Base-by-base conservation (phyloP, 345 rosid species). In the Carallia brachiata region DNA sequence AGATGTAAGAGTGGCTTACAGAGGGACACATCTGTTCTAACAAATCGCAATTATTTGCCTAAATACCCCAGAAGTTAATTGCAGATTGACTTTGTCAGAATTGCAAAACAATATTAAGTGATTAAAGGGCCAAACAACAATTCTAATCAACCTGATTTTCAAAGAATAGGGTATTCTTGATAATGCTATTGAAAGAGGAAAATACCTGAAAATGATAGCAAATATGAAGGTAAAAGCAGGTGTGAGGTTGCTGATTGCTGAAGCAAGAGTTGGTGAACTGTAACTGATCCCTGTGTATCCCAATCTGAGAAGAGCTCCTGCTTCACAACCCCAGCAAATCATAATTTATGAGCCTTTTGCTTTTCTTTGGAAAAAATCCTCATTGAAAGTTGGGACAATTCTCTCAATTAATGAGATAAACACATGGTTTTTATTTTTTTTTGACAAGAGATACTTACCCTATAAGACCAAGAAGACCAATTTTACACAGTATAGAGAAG, bases 381-480 rank as follows among this genome's bases (percentile, higher is more conserved):
- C 23, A 23, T 23, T 23, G 23, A 23, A 23, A 23, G 23, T 23
- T 23, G 8, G 3, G 56, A 2, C 27, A 18, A 52, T 16, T 52
- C 6, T 2, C 56, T 15, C 19, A 52, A 18, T 12, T 6, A 15
- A 5, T 7, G 18, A n/a, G 16, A n/a, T 16, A 52, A 52, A 52
- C 56, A n/a, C 56, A 52, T 2, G 6, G 19, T 23, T 52, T 52
- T 23, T 23, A 23, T 52, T 12, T 52, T 5, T 16, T 7, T 52
- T 7, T n/a, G 56, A 16, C 23, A 52, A 52, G 56, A 6, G 5
- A 52, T 52, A 37, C 12, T 66, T 85, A 91, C 95, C 97, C 97
- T 52, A 87, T 89, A 0, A 91, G 52, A 40, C 95, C 93, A 7
- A 91, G 88, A 73, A 91, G 84, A n/a, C 83, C 85, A 67, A 91